Conservation (phyloP, 2,329 filamentous ascomycete genomes). For the Phyllosticta citribraziliensis region DNA sequence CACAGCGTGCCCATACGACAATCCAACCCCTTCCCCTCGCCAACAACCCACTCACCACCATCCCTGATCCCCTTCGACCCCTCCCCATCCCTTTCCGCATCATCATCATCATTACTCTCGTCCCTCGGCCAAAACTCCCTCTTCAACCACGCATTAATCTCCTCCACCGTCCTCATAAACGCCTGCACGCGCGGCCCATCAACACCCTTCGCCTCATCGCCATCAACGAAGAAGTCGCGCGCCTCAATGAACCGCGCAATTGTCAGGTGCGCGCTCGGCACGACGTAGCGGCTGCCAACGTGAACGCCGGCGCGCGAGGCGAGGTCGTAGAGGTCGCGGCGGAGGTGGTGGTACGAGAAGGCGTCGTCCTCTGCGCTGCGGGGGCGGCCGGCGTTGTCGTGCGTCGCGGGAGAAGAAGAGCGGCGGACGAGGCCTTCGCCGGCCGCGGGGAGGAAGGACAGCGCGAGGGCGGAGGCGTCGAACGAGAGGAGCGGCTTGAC, state of each 20-base stretch:
- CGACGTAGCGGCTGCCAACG: slow-evolving; percentile 71
- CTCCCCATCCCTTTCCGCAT: no score
- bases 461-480: slow-evolving; percentile 73
- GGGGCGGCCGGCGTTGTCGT: neutral
- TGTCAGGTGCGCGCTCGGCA: slow-evolving; percentile 84
- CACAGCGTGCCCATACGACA: slow-evolving; percentile 66
- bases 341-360: slow-evolving; percentile 86
- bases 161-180: slow-evolving; percentile 64
- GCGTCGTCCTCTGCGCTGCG: slow-evolving; percentile 43
- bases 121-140: slow-evolving; percentile 56
- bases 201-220: slow-evolving; percentile 15
- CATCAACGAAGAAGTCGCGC: slow-evolving; percentile 39
- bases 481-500: slow-evolving; percentile 77
- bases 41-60: slow-evolving; percentile 74
- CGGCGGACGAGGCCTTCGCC: slow-evolving; percentile 13
- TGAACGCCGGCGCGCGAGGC: slow-evolving; percentile 46
- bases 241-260: slow-evolving; percentile 68
- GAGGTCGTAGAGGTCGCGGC: slow-evolving; percentile 61
- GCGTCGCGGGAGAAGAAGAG: neutral
- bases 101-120: slow-evolving; percentile 14
- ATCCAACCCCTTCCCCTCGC: slow-evolving; percentile 72
- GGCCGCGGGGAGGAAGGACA: slow-evolving; percentile 76
- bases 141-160: slow-evolving; percentile 67
- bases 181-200: slow-evolving; percentile 46
- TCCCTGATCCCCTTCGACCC: slow-evolving; percentile 26